Base-by-base conservation (phyloP, 495 filamentous ascomycete genomes). In the Astrothelium macrocarpum region DNA sequence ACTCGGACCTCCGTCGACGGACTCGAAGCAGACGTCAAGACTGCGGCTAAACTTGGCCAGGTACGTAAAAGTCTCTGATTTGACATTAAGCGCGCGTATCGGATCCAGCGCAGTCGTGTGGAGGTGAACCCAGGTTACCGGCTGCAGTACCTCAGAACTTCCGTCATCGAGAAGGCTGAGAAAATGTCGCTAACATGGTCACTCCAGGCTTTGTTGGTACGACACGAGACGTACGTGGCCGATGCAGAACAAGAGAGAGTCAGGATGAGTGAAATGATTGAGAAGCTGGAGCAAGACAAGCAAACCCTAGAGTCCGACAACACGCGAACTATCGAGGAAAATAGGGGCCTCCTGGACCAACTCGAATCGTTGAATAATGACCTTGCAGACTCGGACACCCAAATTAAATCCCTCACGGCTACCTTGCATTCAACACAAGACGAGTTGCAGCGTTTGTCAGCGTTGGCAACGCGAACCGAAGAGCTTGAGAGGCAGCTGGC, bases 221-320 rank as follows among this genome's bases (percentile, higher is more conserved):
- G 92, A 63, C 92, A 97, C 82, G 93, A 97, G 77, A 84, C 86
- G 43, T 96, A 95, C 73, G 90, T 96, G 80, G 87, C 85, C 23
- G 90, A 96, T 71, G 88, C 90, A 60, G 91, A 95, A 78, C 82
- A 85, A 60, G 90, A 96, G 70, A 86, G 94, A 18, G 74, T 75
- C 53, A 84, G 83, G 32, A 84, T 95, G 78, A 78, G 80, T 14
- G 75, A 78, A 42, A 88, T 79, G 49, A 89, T 97, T 67, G 86
- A 89, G 62, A 77, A 78, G 65, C 77, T 98, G 23, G 91, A 96
- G 75, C 76, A 74, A 59, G 88, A 95, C 66, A 95, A 91, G 72
- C 79, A 76, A 66, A 78, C 86, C 61, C 81, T 92, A 31, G 89
- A 96, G 72, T 76, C 77, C 12, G 81, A 80, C 62, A 97, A 97